These are phyloP conservation scores for Pythium aphanidermatum DNA, from an alignment of 352 stramenopile genomes.

Conservation along the genomic window DNA sequence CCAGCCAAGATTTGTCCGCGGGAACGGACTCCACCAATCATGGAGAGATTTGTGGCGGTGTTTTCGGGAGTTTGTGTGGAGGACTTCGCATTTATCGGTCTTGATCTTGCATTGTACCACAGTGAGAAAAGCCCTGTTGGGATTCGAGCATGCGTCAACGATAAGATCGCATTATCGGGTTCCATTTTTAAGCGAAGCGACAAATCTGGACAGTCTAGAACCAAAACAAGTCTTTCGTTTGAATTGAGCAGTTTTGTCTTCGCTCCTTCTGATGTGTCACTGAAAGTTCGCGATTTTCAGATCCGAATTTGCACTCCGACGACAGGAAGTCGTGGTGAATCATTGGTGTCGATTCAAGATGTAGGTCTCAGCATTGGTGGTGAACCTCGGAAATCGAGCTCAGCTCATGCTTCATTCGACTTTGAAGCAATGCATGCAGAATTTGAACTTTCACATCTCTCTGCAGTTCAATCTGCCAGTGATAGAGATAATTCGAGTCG, in stretches of 20 bases:
- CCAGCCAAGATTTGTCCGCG: too few species aligned
- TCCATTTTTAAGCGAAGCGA: slow-evolving; percentile 12
- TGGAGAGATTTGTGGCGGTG: slow-evolving; percentile 21
- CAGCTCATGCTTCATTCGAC: slow-evolving; percentile 24
- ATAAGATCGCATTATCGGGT: slow-evolving; percentile 42
- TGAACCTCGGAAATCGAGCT: slow-evolving; percentile 15
- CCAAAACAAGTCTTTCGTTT: slow-evolving; percentile 3
- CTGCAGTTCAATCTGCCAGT: too few species aligned
- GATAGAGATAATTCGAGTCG: too few species aligned
- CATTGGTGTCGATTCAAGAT: slow-evolving; percentile 51
- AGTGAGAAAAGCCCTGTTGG: slow-evolving; percentile 61
- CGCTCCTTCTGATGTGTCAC: slow-evolving; percentile 37
- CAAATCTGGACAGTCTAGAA: too few species aligned
- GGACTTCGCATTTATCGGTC: slow-evolving; percentile 48
- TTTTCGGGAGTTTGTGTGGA: slow-evolving; percentile 41
- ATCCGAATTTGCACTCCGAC: slow-evolving; percentile 55
- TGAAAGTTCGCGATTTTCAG: slow-evolving; percentile 52
- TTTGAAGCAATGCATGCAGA: neutral
- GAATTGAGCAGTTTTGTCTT: slow-evolving; percentile 16
- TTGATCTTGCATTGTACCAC: slow-evolving; percentile 67
- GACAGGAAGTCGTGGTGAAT: slow-evolving; percentile 58
- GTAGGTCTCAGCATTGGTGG: slow-evolving; percentile 47
- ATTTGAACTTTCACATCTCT: neutral
- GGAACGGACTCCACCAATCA: too few species aligned
- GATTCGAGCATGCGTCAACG: slow-evolving; percentile 62